Evolutionary conservation across 352 stramenopile species (phyloP).

Genomic region (Phytophthora rubi): DNA sequence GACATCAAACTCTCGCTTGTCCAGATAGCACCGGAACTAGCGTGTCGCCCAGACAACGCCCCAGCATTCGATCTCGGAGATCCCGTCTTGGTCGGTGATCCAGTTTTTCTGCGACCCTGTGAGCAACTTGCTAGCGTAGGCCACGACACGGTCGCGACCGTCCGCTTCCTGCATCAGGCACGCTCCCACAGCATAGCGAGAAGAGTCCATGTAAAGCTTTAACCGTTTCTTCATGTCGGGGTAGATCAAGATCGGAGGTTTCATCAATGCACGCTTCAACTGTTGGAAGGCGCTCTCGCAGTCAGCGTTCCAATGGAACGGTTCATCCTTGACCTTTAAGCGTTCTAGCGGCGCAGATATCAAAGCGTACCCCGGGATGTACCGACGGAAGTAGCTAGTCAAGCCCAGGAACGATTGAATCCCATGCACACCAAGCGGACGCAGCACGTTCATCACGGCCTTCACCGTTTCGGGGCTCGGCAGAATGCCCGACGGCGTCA

Average conservation of each 20-base stretch:
- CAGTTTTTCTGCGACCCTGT: too few species aligned
- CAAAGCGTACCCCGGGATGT: slow-evolving; percentile 7
- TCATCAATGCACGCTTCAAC: neutral
- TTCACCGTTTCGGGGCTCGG: too few species aligned
- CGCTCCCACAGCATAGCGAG: neutral
- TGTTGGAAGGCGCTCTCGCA: slow-evolving; percentile 5
- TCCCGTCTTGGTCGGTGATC: too few species aligned
- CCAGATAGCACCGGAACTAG: too few species aligned
- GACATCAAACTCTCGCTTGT: too few species aligned
- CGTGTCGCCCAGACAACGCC: too few species aligned
- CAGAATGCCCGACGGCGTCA: too few species aligned
- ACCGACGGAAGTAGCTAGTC: slow-evolving; percentile 3
- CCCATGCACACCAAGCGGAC: too few species aligned
- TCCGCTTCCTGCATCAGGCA: slow-evolving; percentile 9
- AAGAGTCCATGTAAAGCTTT: slow-evolving; percentile 4
- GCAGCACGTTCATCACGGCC: too few species aligned
- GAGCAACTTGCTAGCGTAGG: too few species aligned
- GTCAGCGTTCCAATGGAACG: neutral
- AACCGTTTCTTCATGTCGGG: slow-evolving; percentile 5
- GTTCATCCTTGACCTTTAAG: neutral
- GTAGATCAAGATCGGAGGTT: slow-evolving; percentile 7
- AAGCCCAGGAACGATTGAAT: neutral
- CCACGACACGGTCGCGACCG: neutral
- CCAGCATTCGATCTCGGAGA: too few species aligned
- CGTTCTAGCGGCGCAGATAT: neutral